phyloP scores from a whole-genome alignment of 2,329 filamentous ascomycete species.

The Ceratocystis lukuohia region DNA sequence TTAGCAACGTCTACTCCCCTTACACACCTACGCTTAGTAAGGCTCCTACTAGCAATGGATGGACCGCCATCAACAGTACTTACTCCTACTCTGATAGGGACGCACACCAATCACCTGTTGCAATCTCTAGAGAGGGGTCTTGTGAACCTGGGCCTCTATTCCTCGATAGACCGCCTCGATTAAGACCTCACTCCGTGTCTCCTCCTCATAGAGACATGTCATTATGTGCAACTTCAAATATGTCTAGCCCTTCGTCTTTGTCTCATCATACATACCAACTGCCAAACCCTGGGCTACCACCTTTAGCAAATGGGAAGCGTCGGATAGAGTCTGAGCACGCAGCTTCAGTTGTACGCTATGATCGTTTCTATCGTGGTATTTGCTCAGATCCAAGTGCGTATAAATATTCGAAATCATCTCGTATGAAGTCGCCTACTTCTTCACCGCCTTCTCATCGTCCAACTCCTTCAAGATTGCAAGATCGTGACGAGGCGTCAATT shows the following conservation, averaged over 20 bases:
- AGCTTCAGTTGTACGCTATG: slow-evolving; percentile 12
- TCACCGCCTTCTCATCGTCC: neutral
- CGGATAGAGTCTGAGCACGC: slow-evolving; percentile 14
- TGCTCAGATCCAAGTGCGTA: slow-evolving; percentile 8
- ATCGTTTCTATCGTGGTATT: slow-evolving; percentile 1
- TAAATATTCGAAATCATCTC: slow-evolving; percentile 1
- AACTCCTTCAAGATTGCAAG: neutral
- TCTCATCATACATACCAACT: neutral
- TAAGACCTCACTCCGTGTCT: slow-evolving; percentile 9
- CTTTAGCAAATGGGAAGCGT: slow-evolving; percentile 3
- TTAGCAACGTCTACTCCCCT: neutral
- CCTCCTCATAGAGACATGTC: neutral
- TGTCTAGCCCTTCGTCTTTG: neutral
- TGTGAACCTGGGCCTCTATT: slow-evolving; percentile 3
- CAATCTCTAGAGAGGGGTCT: slow-evolving; percentile 15
- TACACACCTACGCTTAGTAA: neutral
- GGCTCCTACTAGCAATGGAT: slow-evolving; percentile 12
- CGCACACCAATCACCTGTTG: slow-evolving; percentile 7
- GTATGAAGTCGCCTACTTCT: neutral
- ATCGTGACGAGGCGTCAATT: neutral
- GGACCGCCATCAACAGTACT: slow-evolving; percentile 9
- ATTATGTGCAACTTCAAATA: neutral
- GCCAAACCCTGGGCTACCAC: neutral
- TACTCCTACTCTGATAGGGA: neutral
- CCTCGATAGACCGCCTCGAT: neutral